Percentiles rank a stretch among this genome's conserved stretches.
Conservation (phyloP, 2,329 filamentous ascomycete genomes). For the Eutypella sp. region DNA sequence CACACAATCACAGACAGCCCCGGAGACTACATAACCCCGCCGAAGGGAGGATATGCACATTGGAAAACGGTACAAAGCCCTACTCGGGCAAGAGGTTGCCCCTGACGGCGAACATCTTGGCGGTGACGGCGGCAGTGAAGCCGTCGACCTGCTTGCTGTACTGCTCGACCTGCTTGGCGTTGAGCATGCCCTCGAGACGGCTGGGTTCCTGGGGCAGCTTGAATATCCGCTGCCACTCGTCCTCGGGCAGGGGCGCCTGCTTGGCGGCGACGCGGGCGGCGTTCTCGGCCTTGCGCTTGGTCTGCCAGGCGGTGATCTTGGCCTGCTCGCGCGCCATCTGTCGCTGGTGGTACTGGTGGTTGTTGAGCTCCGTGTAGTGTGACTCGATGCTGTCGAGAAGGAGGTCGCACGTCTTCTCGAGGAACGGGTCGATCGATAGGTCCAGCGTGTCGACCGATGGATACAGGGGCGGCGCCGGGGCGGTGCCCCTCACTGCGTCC, state of each 20-base stretch:
- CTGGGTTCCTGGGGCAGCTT: slow-evolving; percentile 95
- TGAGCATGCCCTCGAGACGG: slow-evolving; percentile 87
- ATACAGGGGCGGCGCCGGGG: slow-evolving; percentile 72
- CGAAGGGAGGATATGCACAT: too few relatives aligned
- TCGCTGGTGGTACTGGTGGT: slow-evolving; percentile 94
- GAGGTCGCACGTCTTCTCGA: slow-evolving; percentile 97
- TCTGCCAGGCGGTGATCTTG: slow-evolving; percentile 95
- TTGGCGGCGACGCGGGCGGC: slow-evolving; percentile 78
- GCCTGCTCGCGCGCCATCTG: slow-evolving; percentile 89
- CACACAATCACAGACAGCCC: too few relatives aligned
- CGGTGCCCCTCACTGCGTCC: slow-evolving; percentile 53
- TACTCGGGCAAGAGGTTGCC: slow-evolving; percentile 59
- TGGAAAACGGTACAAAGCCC: too few relatives aligned
- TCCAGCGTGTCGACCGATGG: slow-evolving; percentile 89
- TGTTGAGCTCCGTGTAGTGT: slow-evolving; percentile 98
- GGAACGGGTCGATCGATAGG: slow-evolving; percentile 91
- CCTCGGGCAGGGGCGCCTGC: slow-evolving; percentile 83
- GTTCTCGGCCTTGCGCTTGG: slow-evolving; percentile 96
- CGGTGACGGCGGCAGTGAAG: slow-evolving; percentile 83
- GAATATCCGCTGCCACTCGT: slow-evolving; percentile 97
- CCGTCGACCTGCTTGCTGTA: slow-evolving; percentile 96
- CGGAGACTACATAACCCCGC: too few relatives aligned
- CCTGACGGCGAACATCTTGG: slow-evolving; percentile 97
- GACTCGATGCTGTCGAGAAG: slow-evolving; percentile 95
- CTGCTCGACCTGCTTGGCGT: slow-evolving; percentile 94